Evolutionary conservation across 179 eudicot genomes (phyloP).

Genomic region (Spergularia azorica): DNA sequence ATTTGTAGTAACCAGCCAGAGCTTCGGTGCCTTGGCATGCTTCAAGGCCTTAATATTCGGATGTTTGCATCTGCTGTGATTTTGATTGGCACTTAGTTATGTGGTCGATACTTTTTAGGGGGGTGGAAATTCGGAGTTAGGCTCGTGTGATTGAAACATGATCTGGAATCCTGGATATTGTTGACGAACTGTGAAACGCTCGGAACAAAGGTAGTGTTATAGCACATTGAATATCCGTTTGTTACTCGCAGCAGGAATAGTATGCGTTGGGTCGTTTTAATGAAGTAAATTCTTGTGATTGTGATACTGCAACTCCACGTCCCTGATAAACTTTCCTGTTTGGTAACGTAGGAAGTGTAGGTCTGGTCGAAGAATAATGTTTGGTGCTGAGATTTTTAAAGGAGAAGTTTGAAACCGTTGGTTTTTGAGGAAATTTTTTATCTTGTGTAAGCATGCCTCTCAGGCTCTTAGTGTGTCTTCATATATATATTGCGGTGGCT

Average conservation of each 20-base stretch:
- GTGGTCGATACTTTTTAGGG: neutral
- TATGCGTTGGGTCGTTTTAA: too few relatives aligned
- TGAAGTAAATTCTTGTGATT: neutral
- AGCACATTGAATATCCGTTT: neutral
- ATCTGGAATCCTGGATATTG: neutral
- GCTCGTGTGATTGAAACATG: neutral
- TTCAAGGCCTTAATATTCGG: neutral
- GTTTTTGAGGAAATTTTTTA: too few relatives aligned
- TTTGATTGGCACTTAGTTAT: neutral
- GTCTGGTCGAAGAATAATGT: neutral
- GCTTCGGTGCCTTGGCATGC: neutral
- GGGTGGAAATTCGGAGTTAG: neutral
- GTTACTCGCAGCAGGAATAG: neutral
- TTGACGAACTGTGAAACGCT: neutral
- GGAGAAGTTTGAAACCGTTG: too few relatives aligned
- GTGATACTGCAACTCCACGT: neutral
- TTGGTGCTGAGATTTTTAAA: neutral
- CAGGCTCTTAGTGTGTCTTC: too few relatives aligned
- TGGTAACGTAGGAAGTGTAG: neutral
- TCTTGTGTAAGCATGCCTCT: too few relatives aligned
- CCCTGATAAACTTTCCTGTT: neutral
- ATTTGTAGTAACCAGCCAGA: neutral
- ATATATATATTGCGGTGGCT: too few relatives aligned
- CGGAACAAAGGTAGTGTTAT: neutral
- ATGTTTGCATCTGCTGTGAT: neutral